Evolutionary conservation across 2,329 filamentous ascomycete species (phyloP), one percentile per base, ranked within the genome.

Genomic region (Penicillium expansum): DNA sequence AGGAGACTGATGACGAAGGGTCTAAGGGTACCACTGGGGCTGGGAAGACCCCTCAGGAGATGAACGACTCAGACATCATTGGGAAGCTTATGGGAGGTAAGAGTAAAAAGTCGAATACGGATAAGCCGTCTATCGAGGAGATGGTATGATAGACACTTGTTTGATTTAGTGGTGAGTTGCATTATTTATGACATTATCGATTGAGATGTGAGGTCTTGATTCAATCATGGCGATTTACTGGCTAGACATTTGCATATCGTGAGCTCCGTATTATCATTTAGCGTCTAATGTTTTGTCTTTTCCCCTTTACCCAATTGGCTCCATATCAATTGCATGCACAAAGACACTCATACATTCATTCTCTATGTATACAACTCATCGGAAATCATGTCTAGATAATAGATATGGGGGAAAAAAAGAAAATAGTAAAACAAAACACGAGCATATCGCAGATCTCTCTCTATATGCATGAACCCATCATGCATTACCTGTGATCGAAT

Each of bases 121-220:
- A 69, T 39, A 76, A 72, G 47, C 74, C 75, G 3, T 68, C 66
- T 1, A 77, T 77, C 44, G 68, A 76, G 51, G 75, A 76, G 56
- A 62, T 76, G 58, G 55, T 62, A 16, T 66, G 70, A 11, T 69
- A 48, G 14, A 6, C 11, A 10, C 3, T 18, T 35, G 18, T 22
- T 13, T 20, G 22, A 24, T 43, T 24, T 29, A 5, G 20, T 47
- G n/a, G 22, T 42, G n/a, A 7, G 16, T 53, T 32, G n/a, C 18
- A 53, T 39, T 24, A 20, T 53, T n/a, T 10, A 27, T 37, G 30
- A 43, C 18, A 20, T 43, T 45, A 32, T 44, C n/a, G 44, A 11
- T 49, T 10, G 13, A 30, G 9, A 30, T 13, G 20, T 33, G 24
- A 32, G 18, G 24, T 41, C 29, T 33, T 42, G 45, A 43, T 50